Base-by-base conservation (phyloP, 805 yeast species). In the Lachancea nothofagi region DNA sequence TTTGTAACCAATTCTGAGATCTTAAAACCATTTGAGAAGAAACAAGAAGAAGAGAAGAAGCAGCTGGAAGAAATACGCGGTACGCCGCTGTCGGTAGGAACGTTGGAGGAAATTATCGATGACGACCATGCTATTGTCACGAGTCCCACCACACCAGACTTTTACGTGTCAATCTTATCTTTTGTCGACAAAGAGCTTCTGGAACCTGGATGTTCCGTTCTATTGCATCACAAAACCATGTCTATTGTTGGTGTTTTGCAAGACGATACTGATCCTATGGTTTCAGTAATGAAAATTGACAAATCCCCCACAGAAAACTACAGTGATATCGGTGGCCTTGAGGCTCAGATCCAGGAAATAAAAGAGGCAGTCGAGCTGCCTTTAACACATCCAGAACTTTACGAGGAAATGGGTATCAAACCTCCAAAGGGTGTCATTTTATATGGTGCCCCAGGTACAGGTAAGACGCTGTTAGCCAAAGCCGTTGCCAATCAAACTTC, bases 71-170 rank as follows among this genome's bases (percentile, higher is more conserved):
- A 89, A 52, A 75, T 93, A 56, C 80, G 98, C 64, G 98, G 98
- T 5, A 79, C 86, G 31, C 98, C 98, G 41, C 82, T 93, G 84
- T 82, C 95, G 29, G 83, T 93, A 46, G 98, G 98, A 36, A 88
- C 96, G 2, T 72, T 93, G 55, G 98, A 93, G 61, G 98, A 93
- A 68, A 86, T 93, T 46, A 86, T 93, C 51, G 98, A 93, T 59
- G 98, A 93, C 64, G 98, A 93, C 61, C 98, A 93, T 65, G 98
- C 98, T 14, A 93, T 93, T 69, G 97, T 93, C 32, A 87, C 96
- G 33, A 80, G 94, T 39, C 80, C 94, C 5, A 87, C 96, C 9
- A 97, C 97, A 17, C 95, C 97, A 5, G 98, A 93, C 66, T 93
- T 89, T 65, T 93, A 93, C 60, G 98, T 93, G 25, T 83, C 96